Conservation (phyloP, 352 stramenopile species). For the Globisporangium nagaii region DNA sequence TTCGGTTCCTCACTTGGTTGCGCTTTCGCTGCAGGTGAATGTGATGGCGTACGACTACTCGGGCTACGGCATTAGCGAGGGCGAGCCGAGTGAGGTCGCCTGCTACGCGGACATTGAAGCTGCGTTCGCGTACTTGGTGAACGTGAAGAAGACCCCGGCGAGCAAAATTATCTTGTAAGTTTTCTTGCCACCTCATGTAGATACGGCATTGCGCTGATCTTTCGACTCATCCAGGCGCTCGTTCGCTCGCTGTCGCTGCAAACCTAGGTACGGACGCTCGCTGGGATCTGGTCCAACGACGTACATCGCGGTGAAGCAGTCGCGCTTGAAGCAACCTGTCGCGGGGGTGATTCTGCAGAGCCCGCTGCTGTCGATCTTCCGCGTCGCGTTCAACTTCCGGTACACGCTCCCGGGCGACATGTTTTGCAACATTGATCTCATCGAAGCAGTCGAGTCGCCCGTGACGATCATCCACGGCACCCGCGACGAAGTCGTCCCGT, state of each 20-base stretch:
- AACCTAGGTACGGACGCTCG: slow-evolving; percentile 85
- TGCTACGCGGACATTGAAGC: slow-evolving; percentile 95
- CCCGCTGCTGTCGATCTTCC: slow-evolving; percentile 95
- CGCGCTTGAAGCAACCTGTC: slow-evolving; percentile 82
- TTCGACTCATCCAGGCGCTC: too few relatives aligned
- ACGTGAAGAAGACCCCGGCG: slow-evolving; percentile 87
- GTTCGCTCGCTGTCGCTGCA: not conserved
- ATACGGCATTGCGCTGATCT: too few relatives aligned
- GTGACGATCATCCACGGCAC: slow-evolving; percentile 98
- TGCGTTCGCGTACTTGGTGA: slow-evolving; percentile 93
- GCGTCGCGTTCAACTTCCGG: slow-evolving; percentile 98
- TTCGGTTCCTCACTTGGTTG: not conserved
- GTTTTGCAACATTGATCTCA: slow-evolving; percentile 97
- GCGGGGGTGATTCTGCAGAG: slow-evolving; percentile 96
- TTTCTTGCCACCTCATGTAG: slow-evolving; percentile 8
- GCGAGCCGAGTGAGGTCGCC: slow-evolving; percentile 89
- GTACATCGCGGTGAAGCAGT: slow-evolving; percentile 94
- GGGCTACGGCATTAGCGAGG: slow-evolving; percentile 95
- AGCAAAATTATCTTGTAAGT: slow-evolving; percentile 95
- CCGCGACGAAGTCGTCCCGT: slow-evolving; percentile 97
- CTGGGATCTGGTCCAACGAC: slow-evolving; percentile 93
- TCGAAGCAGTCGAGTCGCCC: slow-evolving; percentile 87
- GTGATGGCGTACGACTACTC: slow-evolving; percentile 95
- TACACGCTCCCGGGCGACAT: slow-evolving; percentile 96
- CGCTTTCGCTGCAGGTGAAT: slow-evolving; percentile 44